Evolutionary conservation across 140 eudicot genomes (phyloP).

Genomic region (Erigeron philadelphicus): DNA sequence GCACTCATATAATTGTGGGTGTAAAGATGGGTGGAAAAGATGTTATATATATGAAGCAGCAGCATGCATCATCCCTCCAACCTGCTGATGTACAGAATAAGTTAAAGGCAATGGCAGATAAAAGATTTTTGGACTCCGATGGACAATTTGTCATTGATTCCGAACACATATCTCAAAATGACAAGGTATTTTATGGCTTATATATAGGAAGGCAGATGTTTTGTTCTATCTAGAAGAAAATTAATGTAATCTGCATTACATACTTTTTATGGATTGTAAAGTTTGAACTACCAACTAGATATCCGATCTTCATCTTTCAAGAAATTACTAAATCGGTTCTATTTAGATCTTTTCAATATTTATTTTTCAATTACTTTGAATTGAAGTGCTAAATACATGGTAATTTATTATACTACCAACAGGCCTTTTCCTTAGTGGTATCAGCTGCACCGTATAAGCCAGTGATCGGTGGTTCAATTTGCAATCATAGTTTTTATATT

Average conservation of each 20-base stretch:
- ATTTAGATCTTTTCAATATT: background rate
- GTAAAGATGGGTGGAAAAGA: conserved; percentile 99
- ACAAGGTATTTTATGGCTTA: conserved; percentile 42
- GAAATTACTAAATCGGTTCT: background rate
- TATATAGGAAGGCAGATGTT: background rate
- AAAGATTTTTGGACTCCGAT: conserved; percentile 66
- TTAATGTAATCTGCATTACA: background rate
- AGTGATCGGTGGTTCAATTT: too few relatives aligned
- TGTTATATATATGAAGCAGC: conserved; percentile 85
- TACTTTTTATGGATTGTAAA: background rate
- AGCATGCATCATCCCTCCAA: conserved; percentile 84
- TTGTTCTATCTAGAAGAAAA: background rate
- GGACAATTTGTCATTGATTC: conserved; percentile 48
- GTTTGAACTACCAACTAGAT: too few relatives aligned
- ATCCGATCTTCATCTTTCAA: background rate
- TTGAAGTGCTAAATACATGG: too few relatives aligned
- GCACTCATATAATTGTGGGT: conserved; percentile 92
- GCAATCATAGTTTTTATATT: too few relatives aligned
- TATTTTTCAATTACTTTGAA: too few relatives aligned
- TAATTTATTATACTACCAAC: too few relatives aligned
- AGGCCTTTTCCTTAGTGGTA: too few relatives aligned
- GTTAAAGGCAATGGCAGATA: conserved; percentile 82
- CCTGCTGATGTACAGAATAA: conserved; percentile 89
- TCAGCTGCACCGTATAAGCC: too few relatives aligned
- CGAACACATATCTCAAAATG: conserved; percentile 47